Base-by-base conservation (phyloP, 345 rosid genomes). In the Dipteronia dyeriana region DNA sequence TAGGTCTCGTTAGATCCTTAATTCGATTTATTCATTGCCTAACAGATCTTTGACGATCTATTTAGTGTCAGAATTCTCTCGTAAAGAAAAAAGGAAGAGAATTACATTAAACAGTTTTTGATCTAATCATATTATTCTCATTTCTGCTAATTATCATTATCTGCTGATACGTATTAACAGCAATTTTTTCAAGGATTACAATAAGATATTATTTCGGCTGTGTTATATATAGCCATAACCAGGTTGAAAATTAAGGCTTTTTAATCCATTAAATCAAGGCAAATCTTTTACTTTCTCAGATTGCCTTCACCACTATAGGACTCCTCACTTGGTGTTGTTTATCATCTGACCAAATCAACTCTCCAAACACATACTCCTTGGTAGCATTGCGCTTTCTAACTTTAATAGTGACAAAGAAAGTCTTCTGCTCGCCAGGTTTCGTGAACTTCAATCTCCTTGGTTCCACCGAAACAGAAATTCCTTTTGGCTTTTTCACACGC, bases 311-410 rank as follows among this genome's bases (percentile, higher is more conserved):
- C 77, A 70, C 91, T 71, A 93, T 90, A 23, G 97, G 95, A 83
- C 98, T 95, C 84, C 90, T 87, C 11, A 91, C 95, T 72, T 71
- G 23, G 82, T 90, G 97, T 53, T 57, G 95, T 60, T 61, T 76
- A 71, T 80, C 82, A 79, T 95, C 98, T 1, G 90, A 81, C 98
- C 98, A 95, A 38, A 83, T 77, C 56, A 93, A 82, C 2, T 84
- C 86, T 61, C 97, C 97, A 83, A 88, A 89, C 43, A 77, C 86
- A 31, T 85, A 85, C 0, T 82, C 87, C 82, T 81, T 80, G 8
- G 73, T 68, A 47, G 76, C 71, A 2, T 49, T 26, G 9, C 47
- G 72, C 39, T 76, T 77, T 45, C 25, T 74, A 47, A 79, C 82
- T 68, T 82, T 64, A 29, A 95, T 5, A 7, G 76, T 87, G 25